phyloP scores from a whole-genome alignment of 1,284 basidiomycete genomes.

The Cronartium ribicola region DNA sequence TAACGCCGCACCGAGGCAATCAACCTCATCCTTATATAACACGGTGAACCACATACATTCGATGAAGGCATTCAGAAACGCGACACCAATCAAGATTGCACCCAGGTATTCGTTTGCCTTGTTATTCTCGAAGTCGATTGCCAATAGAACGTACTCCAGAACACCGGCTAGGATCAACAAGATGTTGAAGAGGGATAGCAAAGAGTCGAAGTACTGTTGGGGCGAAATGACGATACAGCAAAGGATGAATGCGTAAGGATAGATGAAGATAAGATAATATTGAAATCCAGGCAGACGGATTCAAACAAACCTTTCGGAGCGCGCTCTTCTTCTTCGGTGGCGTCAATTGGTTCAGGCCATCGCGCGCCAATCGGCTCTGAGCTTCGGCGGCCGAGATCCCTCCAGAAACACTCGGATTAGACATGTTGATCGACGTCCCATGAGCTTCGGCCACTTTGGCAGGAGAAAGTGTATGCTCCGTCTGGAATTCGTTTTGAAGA shows the following conservation, averaged over 20 bases:
- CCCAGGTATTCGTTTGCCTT: constrained; percentile 66
- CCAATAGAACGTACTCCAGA: constrained; percentile 63
- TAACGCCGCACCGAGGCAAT: neutral
- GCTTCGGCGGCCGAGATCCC: constrained; percentile 61
- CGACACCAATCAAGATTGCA: constrained; percentile 64
- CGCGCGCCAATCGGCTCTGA: constrained; percentile 57
- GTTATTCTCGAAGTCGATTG: constrained; percentile 62
- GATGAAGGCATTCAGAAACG: constrained; percentile 65
- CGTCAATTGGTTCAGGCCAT: constrained; percentile 63
- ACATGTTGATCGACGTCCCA: constrained; percentile 58
- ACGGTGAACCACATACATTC: constrained; percentile 54
- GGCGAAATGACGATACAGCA: neutral
- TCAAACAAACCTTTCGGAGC: constrained; percentile 58
- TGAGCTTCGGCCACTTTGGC: constrained; percentile 54
- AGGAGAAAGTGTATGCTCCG: constrained; percentile 59
- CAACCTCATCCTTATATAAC: neutral
- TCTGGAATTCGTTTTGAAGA: constrained; percentile 17
- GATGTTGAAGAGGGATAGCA: constrained; percentile 66
- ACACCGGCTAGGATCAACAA: constrained; percentile 55
- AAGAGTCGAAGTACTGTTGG: constrained; percentile 59
- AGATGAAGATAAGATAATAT: constrained; percentile 32
- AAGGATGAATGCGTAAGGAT: constrained; percentile 46
- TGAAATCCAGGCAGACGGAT: constrained; percentile 23
- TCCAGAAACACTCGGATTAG: constrained; percentile 57
- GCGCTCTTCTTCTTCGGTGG: constrained; percentile 66